Conservation (phyloP, 345 rosid genomes). For the Camelina laxa region DNA sequence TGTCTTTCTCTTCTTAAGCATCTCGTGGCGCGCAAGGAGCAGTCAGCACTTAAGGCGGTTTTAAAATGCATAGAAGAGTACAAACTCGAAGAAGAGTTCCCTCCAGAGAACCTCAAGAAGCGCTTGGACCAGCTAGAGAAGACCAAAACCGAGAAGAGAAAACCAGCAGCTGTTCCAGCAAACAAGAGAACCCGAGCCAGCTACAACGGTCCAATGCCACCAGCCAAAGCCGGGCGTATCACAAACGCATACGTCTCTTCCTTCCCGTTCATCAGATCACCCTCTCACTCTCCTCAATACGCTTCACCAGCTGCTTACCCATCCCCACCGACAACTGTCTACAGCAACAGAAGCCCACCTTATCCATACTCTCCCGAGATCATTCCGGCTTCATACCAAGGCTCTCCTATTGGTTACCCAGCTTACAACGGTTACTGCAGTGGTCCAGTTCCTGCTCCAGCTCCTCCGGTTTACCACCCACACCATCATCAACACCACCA, state of each 20-base stretch:
- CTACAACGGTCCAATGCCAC: constrained; percentile 97
- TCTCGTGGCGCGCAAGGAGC: constrained; percentile 89
- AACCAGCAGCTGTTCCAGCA: constrained; percentile 80
- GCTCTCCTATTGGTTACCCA: constrained; percentile 44
- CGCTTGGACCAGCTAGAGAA: constrained; percentile 98
- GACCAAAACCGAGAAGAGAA: constrained; percentile 88
- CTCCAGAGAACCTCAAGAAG: constrained; percentile 94
- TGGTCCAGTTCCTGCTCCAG: constrained; percentile 43
- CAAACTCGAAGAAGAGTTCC: constrained; percentile 81
- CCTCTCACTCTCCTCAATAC: constrained; percentile 84
- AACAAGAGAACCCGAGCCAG: constrained; percentile 92
- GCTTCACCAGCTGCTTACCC: constrained; percentile 64
- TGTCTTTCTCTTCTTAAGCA: constrained; percentile 48
- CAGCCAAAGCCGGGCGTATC: constrained; percentile 96
- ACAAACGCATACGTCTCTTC: constrained; percentile 94
- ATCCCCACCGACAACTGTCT: constrained; percentile 56
- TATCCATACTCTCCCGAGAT: constrained; percentile 45
- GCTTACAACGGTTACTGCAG: constrained; percentile 45
- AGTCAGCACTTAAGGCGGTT: constrained; percentile 88
- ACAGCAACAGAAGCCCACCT: constrained; percentile 47
- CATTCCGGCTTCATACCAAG: constrained; percentile 43
- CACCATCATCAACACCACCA: constrained; percentile 46
- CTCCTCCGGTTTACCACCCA: constrained; percentile 46
- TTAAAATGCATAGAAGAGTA: constrained; percentile 98
- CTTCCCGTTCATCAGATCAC: constrained; percentile 85